Evolutionary conservation across 2,329 filamentous ascomycete species (phyloP).

Genomic region (Apiospora saccharicola): DNA sequence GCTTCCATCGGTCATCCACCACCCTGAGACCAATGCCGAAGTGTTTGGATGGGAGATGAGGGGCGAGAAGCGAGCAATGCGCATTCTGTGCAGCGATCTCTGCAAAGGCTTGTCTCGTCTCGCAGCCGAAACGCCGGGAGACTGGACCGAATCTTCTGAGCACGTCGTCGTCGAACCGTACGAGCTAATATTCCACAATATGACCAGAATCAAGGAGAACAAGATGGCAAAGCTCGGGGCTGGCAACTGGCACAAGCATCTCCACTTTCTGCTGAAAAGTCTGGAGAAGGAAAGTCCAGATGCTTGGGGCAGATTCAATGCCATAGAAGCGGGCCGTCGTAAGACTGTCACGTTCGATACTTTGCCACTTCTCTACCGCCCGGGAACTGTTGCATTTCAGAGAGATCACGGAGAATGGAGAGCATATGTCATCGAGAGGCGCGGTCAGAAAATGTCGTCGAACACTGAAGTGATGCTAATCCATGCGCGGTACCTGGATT

Average conservation of each 20-base stretch:
- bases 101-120: background rate
- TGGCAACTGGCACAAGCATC: background rate
- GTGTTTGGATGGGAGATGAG: constrained; percentile 13
- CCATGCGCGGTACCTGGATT: constrained; percentile 32
- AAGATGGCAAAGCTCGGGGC: background rate
- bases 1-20: background rate
- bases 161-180: constrained; percentile 16
- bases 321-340: background rate
- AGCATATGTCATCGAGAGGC: background rate
- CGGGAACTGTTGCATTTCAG: constrained; percentile 26
- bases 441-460: background rate
- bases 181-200: constrained; percentile 22
- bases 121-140: background rate
- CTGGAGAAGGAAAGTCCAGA: background rate
- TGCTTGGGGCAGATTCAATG: background rate
- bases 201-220: background rate
- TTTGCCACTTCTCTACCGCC: constrained; percentile 30
- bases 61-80: constrained; percentile 16
- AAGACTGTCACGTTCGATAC: constrained; percentile 1
- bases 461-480: constrained; percentile 21
- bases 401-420: too few relatives aligned
- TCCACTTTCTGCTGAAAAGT: background rate
- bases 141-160: background rate
- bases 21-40: background rate
- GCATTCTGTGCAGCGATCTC: constrained; percentile 6